Conservation (phyloP, 2,329 filamentous ascomycete species). For the Colletotrichum sublineola region DNA sequence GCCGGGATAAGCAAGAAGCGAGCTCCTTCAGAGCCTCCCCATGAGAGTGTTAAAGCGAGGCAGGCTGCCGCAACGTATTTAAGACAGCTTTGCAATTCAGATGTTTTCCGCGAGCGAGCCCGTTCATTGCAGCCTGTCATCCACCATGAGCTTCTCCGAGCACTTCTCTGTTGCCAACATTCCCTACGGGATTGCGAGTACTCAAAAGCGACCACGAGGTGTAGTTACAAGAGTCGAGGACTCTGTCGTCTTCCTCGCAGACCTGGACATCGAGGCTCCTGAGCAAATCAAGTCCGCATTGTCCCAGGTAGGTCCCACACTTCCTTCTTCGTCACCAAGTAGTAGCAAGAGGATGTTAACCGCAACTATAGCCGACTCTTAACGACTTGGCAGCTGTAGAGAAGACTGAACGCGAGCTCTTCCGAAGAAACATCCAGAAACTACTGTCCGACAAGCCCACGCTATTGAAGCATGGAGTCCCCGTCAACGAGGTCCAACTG, state of each 20-base stretch:
- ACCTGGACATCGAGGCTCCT: constrained; percentile 50
- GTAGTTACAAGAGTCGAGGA: constrained; percentile 65
- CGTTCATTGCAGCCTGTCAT: background rate
- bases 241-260: constrained; percentile 64
- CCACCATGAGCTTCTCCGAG: constrained; percentile 51
- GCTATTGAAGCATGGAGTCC: constrained; percentile 17
- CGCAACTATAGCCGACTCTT: constrained; percentile 55
- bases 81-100: background rate
- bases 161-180: constrained; percentile 67
- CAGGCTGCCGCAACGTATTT: background rate
- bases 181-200: constrained; percentile 66
- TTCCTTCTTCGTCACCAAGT: constrained; percentile 25
- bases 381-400: constrained; percentile 64
- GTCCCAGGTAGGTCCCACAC: constrained; percentile 4
- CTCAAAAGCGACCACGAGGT: constrained; percentile 51
- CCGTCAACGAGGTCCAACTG: constrained; percentile 49
- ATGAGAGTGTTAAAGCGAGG: constrained; percentile 14
- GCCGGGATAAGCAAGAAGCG: background rate
- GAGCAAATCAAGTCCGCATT: constrained; percentile 17
- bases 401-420: constrained; percentile 52
- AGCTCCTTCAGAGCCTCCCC: background rate
- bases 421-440: constrained; percentile 57
- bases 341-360: constrained; percentile 44
- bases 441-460: constrained; percentile 44
- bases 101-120: background rate